A percentile compares a stretch with the other conserved stretches of the same genome.
Conservation (phyloP, 2,329 filamentous ascomycete genomes). For the Chaetomium strumarium region DNA sequence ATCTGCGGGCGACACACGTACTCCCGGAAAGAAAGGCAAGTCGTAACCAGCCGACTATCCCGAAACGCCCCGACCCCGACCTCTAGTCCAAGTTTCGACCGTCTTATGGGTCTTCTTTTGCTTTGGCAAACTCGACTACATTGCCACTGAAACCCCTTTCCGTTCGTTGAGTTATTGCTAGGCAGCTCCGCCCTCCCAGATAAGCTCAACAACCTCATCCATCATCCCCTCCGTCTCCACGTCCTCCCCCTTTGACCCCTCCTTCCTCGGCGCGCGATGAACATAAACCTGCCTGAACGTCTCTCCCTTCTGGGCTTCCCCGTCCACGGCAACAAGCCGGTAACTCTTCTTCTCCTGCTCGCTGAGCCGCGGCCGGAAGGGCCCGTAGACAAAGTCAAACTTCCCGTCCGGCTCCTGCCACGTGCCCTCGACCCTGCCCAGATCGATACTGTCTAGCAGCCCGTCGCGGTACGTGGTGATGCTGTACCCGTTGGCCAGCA, state of each 20-base stretch:
- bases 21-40: no score
- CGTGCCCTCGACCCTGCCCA: constrained; percentile 47
- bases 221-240: constrained; percentile 33
- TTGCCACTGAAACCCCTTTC: no score
- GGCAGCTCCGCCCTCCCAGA: constrained; percentile 34
- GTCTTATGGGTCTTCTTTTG: no score
- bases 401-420: constrained; percentile 39
- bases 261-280: constrained; percentile 35
- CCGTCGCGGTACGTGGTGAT: constrained; percentile 41
- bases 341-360: constrained; percentile 47
- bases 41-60: no score
- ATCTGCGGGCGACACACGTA: no score
- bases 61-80: no score
- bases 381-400: constrained; percentile 51
- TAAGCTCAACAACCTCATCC: constrained; percentile 45
- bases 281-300: constrained; percentile 51
- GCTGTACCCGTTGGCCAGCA: constrained; percentile 56
- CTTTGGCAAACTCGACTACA: no score
- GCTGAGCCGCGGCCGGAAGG: constrained; percentile 36
- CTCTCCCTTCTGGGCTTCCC: background rate
- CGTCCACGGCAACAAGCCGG: constrained; percentile 37
- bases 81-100: no score
- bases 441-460: constrained; percentile 36
- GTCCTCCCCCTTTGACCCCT: background rate
- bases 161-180: no score